Conservation (phyloP, 148 eudicot genomes). For the Fallopia convolvulus region DNA sequence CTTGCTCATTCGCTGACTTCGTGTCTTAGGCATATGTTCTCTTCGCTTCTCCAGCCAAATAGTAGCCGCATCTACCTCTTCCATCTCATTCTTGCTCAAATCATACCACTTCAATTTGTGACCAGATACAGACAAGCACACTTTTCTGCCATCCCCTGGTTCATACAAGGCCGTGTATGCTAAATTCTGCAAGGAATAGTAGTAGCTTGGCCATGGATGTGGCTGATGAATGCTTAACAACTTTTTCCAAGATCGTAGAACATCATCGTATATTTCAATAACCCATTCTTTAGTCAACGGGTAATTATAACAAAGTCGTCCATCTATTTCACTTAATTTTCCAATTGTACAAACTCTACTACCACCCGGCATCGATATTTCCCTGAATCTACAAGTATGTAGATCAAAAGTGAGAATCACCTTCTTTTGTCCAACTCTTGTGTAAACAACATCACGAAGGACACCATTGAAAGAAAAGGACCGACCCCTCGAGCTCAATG, state of each 20-base stretch:
- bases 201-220: too few relatives aligned
- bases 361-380: not conserved
- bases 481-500: not conserved
- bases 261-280: not conserved
- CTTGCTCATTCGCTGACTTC: too few relatives aligned
- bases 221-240: too few relatives aligned
- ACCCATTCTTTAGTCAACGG: not conserved
- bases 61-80: too few relatives aligned
- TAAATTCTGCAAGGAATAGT: not conserved
- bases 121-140: not conserved
- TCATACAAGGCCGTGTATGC: not conserved
- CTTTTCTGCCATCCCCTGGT: not conserved
- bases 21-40: too few relatives aligned
- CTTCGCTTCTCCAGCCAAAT: too few relatives aligned
- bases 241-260: too few relatives aligned
- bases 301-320: not conserved
- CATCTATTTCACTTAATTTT: not conserved
- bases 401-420: not conserved
- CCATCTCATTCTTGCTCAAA: not conserved
- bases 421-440: not conserved
- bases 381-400: not conserved
- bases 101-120: not conserved
- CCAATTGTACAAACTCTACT: not conserved
- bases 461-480: not conserved
- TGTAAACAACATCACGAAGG: not conserved